A percentile compares a stretch with the other conserved stretches of the same genome.
Evolutionary conservation across 169 alveolate species (phyloP).

Genomic region (Plasmodium coatneyi): DNA sequence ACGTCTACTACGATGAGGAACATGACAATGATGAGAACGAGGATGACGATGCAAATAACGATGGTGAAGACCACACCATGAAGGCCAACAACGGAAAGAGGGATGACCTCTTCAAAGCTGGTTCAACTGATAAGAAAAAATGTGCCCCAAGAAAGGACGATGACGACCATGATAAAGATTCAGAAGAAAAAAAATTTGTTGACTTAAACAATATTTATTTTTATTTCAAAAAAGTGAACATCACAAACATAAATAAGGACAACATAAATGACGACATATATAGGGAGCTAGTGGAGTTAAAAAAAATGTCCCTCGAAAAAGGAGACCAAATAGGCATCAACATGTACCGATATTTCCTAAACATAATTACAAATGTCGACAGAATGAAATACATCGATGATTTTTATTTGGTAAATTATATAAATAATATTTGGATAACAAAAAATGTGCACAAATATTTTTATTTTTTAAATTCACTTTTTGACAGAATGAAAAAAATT

Average conservation of each 20-base stretch:
- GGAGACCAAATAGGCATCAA: constrained; percentile 62
- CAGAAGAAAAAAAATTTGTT: constrained; percentile 6
- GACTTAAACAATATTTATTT: constrained; percentile 63
- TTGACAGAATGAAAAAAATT: constrained; percentile 70
- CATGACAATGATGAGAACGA: constrained; percentile 36
- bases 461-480: constrained; percentile 73
- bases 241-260: constrained; percentile 67
- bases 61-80: background rate
- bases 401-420: constrained; percentile 61
- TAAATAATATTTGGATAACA: constrained; percentile 63
- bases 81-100: background rate
- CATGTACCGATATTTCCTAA: constrained; percentile 59
- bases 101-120: background rate
- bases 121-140: background rate
- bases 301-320: constrained; percentile 34
- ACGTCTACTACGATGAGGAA: constrained; percentile 46
- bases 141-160: background rate
- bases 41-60: background rate
- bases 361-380: constrained; percentile 69
- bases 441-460: constrained; percentile 74
- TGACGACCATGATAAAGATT: background rate
- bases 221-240: constrained; percentile 74
- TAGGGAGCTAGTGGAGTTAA: constrained; percentile 46
- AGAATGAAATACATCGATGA: constrained; percentile 64
- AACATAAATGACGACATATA: constrained; percentile 71